Conservation (phyloP, 2,329 filamentous ascomycete species). For the Madurella mycetomatis region DNA sequence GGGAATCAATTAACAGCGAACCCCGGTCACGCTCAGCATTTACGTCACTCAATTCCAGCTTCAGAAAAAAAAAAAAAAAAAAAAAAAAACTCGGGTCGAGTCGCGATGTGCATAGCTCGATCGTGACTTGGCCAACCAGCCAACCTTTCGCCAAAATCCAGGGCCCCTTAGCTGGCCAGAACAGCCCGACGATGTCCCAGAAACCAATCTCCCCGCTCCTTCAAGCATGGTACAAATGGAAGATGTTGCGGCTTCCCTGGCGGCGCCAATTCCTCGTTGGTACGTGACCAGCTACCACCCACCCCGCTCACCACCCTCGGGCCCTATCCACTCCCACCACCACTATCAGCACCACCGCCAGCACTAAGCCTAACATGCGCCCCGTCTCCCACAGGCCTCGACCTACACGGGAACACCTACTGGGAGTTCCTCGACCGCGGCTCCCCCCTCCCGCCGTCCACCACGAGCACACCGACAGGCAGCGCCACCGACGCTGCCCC, state of each 20-base stretch:
- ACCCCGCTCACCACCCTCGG: background rate
- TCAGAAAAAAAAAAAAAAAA: conserved; percentile 3
- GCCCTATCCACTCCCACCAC: conserved; percentile 1
- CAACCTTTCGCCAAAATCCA: background rate
- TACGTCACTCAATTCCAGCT: conserved; percentile 13
- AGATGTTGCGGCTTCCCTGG: conserved; percentile 59
- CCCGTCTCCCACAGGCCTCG: conserved; percentile 45
- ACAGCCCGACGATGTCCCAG: conserved; percentile 20
- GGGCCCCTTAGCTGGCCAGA: background rate
- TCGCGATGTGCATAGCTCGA: background rate
- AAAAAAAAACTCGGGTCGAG: conserved; percentile 1
- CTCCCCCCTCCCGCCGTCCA: conserved; percentile 27
- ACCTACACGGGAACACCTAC: conserved; percentile 63
- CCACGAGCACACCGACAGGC: background rate
- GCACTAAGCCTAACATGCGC: background rate
- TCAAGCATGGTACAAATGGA: conserved; percentile 57
- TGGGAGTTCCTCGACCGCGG: conserved; percentile 60
- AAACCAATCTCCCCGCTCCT: conserved; percentile 36
- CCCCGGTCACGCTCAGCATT: too few relatives aligned
- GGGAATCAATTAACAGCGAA: too few relatives aligned
- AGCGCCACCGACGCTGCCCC: background rate
- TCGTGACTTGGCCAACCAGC: background rate
- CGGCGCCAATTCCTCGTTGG: conserved; percentile 59
- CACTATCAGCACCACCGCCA: background rate
- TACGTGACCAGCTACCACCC: conserved; percentile 27